Evolutionary conservation across 371 early-diverging fungal species (phyloP), one percentile per base, ranked within the genome.

Genomic region (Rhizopus microsporus): DNA sequence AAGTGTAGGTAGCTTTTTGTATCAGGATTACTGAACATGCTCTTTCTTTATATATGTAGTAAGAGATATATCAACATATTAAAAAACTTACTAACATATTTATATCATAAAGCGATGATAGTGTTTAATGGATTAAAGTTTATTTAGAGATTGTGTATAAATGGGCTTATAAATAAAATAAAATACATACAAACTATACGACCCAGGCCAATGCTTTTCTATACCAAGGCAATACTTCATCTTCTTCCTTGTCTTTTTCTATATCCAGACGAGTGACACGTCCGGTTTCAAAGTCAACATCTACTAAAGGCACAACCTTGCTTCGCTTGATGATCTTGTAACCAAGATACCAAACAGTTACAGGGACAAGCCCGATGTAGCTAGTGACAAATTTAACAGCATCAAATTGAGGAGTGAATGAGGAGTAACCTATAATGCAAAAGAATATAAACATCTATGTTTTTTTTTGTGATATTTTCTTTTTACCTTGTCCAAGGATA

Each of bases 401-500:
- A 59, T 72, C 62, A 45, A 67, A 74, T 13, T 50, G 7, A 17
- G 78, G 72, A 4, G 54, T 56, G 37, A 72, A 69, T 12, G 67
- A 54, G 12, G 38, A 47, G 39, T 69, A 70, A 7, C 84, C 59
- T 58, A 58, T 23, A 15, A 23, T 15, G 23, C 5, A 12, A 15
- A 56, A 35, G 9, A 23, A 35, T 12, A 7, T 15, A 40, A 5
- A 8, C 33, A 10, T 4, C 16, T 23, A 45, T 34, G 3, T 31
- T 30, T 46, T 30, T 46, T 9, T 33, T 15, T 13, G 37, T 16
- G 12, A 29, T 40, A 49, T 3, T 13, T 37, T 15, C 8, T 7
- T n/a, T 47, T 37, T 51, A 54, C 83, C 87, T 68, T 86, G 85
- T 34, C 83, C 84, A 15, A 85, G 54, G 23, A 78, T 76, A 49